A percentile compares a stretch with the other conserved stretches of the same genome.
These are phyloP conservation scores for Boletus reticulatus DNA, from an alignment of 768 basidiomycete genomes.

Conservation along the genomic window DNA sequence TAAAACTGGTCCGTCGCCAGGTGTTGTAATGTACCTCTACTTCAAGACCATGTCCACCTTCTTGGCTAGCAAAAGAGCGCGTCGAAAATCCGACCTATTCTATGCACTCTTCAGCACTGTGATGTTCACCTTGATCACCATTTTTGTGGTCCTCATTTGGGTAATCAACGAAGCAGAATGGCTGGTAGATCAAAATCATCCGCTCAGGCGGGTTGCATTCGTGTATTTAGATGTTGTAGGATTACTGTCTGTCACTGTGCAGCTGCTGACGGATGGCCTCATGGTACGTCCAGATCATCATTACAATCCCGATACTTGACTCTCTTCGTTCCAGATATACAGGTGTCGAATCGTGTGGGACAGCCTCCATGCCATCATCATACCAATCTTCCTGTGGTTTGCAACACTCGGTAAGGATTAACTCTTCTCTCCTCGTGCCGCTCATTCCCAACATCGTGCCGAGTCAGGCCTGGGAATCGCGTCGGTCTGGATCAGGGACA, in stretches of 20 bases:
- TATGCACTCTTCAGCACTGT: slow-evolving; percentile 15
- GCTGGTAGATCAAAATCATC: slow-evolving; percentile 27
- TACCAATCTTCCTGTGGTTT: slow-evolving; percentile 13
- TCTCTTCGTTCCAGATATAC: slow-evolving; percentile 9
- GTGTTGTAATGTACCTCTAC: slow-evolving; percentile 15
- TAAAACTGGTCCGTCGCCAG: not conserved
- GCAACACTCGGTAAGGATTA: slow-evolving; percentile 7
- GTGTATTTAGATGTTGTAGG: too few species aligned
- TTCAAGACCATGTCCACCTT: slow-evolving; percentile 14
- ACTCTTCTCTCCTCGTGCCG: not conserved
- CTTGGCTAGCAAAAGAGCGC: not conserved
- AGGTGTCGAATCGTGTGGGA: slow-evolving; percentile 33
- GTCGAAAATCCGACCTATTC: slow-evolving; percentile 2
- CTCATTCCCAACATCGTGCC: not conserved
- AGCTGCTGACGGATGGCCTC: slow-evolving; percentile 31
- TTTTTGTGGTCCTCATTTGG: not conserved
- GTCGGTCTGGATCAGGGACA: not conserved
- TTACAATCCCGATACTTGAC: not conserved
- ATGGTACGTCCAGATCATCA: slow-evolving; percentile 13
- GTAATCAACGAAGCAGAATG: slow-evolving; percentile 25
- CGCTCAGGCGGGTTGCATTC: not conserved
- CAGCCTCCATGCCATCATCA: slow-evolving; percentile 2
- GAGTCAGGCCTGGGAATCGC: slow-evolving; percentile 5
- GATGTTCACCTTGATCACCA: not conserved
- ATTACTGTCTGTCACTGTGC: slow-evolving; percentile 12